Evolutionary conservation across 2,329 filamentous ascomycete genomes (phyloP), one percentile per base, ranked within the genome.

Genomic region (Annulohypoxylon truncatum): DNA sequence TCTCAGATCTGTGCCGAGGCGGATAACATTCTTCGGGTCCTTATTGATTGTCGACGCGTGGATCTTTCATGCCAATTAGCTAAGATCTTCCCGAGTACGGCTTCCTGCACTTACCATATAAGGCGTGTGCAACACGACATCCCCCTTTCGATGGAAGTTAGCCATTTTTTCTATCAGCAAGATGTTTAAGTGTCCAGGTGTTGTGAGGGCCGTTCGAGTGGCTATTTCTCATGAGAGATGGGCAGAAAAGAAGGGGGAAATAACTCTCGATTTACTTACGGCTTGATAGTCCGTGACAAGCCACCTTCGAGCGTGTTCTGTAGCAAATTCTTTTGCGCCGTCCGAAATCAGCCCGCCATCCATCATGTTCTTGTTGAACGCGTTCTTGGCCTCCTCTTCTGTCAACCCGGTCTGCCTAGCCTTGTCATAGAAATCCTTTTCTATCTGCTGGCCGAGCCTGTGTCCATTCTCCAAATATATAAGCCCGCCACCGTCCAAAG

Each of bases 361-460:
- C 78, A 88, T 84, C 86, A 89, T 89, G 67, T 89, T 88, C 18
- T 80, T 78, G 68, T 89, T 89, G 73, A 86, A 89, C 1, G 82
- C 85, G 28, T 76, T 77, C 42, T 77, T 80, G 1, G 80, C 79
- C 71, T 89, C 83, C 61, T 86, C 83, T 0, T 87, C 84, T 0
- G 77, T 82, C 60, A 89, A 66, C 0, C 84, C 85, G 6, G 78
- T 78, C 46, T 79, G 78, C 65, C 77, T 81, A 1, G 86, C 86
- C 64, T 82, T 84, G 2, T 58, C 69, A 1, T 78, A 79, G 71
- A 88, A 88, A 2, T 81, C 78, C 9, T 77, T 75, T 67, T 89
- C 86, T 4, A 87, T 78, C 57, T 85, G 78, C 22, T 75, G 72
- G 1, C 86, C 86, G 0, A 87, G 77, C 0, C 72, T 72, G 10